Percentiles rank a stretch among this genome's conserved stretches.
Evolutionary conservation across 1,284 basidiomycete genomes (phyloP).

Genomic region (Trametes hirsuta): DNA sequence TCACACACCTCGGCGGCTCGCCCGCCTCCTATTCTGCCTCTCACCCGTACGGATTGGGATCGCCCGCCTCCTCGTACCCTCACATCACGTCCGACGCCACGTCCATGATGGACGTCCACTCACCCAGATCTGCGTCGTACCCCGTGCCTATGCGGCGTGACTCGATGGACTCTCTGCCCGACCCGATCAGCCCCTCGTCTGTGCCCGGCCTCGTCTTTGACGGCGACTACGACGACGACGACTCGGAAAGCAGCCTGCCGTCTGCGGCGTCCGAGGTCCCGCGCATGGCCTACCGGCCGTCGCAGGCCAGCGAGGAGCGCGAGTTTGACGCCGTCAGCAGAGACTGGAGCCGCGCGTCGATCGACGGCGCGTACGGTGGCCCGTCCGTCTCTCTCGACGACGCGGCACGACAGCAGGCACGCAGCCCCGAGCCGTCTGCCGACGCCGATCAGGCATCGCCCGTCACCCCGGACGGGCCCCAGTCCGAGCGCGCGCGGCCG

Average conservation of each 20-base stretch:
- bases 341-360: conserved; percentile 20
- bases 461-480: conserved; percentile 20
- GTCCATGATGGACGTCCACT: conserved; percentile 24
- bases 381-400: conserved; percentile 11
- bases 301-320: conserved; percentile 8
- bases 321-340: conserved; percentile 15
- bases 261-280: conserved; percentile 34
- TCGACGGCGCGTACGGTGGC: conserved; percentile 9
- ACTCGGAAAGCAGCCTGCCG: conserved; percentile 35
- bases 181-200: conserved; percentile 36
- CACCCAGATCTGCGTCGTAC: conserved; percentile 23
- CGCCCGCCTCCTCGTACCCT: conserved; percentile 14
- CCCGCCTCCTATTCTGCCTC: conserved; percentile 15
- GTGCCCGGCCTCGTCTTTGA: conserved; percentile 38
- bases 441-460: conserved; percentile 17
- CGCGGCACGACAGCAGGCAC: conserved; percentile 8
- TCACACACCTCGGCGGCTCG: conserved; percentile 14
- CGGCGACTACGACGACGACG: conserved; percentile 37
- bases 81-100: conserved; percentile 13
- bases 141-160: conserved; percentile 25
- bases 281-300: conserved; percentile 23
- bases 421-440: conserved; percentile 14
- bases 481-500: conserved; percentile 29
- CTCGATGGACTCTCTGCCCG: conserved; percentile 28
- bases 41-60: conserved; percentile 12